Base-by-base conservation (phyloP, 352 stramenopile genomes). In the Phytophthora melonis region DNA sequence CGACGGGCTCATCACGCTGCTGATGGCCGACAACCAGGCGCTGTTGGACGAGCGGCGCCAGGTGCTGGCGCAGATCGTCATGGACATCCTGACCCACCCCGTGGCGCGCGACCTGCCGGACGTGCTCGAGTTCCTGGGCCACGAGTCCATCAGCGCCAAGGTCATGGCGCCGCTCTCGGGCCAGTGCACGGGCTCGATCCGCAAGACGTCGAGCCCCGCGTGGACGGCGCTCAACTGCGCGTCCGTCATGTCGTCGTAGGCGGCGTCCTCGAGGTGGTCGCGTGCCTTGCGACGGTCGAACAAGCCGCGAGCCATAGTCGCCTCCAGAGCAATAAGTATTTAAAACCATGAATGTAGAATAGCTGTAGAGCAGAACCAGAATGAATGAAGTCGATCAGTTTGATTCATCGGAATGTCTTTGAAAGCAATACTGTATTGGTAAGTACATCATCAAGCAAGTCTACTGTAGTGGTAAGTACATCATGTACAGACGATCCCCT, bases 141-240 rank as follows among this genome's bases (percentile, higher is more conserved):
- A 92, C 47, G 71, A 78, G 66, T 78, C 71, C 30, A 85, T 77
- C 3, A 83, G 89, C 58, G 80, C 72, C 30, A 89, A 91, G 64
- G 58, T 76, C 58, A 61, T 74, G 64, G 68, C 53, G n/a, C 77
- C 66, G 19, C 52, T 73, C 7, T 79, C 75, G 39, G 72, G 72
- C 41, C 84, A 86, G 70, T 91, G 84, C 70, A 87, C 79, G 21
- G 81, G 79, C 53, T 93, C 86, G n/a, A 90, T 93, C 70, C 86
- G 82, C 64, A 92, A 92, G 66, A 93, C 86, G 32, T 87, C 78
- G 25, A 88, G 82, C 66, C 82, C 83, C n/a, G 84, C 79, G 34
- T 93, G 86, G 86, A 82, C 84, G 18, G 75, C 66, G 5, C 56
- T 82, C 36, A 83, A 70, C 70, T 66, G 76, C 63, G 34, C 59